A percentile compares a stretch with the other conserved stretches of the same genome.
Evolutionary conservation across 257 asterid genomes (phyloP).

Genomic region (Coffea eugenioides): DNA sequence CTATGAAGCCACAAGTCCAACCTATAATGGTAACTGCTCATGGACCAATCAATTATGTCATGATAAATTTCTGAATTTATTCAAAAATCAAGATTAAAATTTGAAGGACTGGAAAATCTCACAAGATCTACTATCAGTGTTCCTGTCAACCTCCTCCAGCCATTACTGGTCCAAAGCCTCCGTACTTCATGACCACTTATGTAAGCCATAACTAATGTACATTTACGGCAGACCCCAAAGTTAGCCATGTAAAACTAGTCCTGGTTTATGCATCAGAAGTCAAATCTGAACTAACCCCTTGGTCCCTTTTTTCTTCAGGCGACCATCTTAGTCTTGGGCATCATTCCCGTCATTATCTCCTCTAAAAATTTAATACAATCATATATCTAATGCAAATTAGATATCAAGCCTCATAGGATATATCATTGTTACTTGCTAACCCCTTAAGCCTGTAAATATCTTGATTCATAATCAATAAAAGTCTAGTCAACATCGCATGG

Average conservation of each 20-base stretch:
- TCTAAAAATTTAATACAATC: not conserved
- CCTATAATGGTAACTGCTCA: not conserved
- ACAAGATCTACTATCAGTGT: slow-evolving; percentile 1
- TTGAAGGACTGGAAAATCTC: not conserved
- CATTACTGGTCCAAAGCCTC: slow-evolving; percentile 18
- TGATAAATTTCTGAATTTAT: not conserved
- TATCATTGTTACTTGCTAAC: too few species aligned
- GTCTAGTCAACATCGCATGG: slow-evolving; percentile 8
- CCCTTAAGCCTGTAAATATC: not conserved
- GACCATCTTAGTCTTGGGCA: not conserved
- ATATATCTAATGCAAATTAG: not conserved
- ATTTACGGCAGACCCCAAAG: not conserved
- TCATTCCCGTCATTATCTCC: not conserved
- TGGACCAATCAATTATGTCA: slow-evolving; percentile 5
- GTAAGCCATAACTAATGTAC: not conserved
- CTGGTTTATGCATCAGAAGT: too few species aligned
- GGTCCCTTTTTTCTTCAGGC: too few species aligned
- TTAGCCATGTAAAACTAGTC: not conserved
- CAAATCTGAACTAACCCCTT: not conserved
- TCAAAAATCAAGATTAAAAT: not conserved
- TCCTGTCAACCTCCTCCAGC: slow-evolving; percentile 7
- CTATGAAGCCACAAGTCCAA: not conserved
- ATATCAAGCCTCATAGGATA: not conserved
- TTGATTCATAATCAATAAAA: not conserved
- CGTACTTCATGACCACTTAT: slow-evolving; percentile 15